These are phyloP conservation scores for Chiua virens DNA, from an alignment of 768 basidiomycete genomes.

Conservation along the genomic window DNA sequence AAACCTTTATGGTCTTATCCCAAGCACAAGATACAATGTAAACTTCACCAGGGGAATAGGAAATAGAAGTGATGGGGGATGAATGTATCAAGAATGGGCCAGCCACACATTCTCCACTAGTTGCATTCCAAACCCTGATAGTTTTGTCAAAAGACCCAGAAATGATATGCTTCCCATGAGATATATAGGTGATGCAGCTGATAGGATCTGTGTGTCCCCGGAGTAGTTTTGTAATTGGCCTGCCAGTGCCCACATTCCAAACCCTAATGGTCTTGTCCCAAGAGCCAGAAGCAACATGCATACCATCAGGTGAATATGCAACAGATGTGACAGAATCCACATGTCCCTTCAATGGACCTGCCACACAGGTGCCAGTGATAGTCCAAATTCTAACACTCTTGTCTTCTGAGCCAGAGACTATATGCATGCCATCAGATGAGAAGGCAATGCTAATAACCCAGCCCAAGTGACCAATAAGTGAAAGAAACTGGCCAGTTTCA, in stretches of 20 bases:
- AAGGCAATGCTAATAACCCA: not conserved
- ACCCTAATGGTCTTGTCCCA: not conserved
- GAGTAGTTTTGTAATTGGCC: not conserved
- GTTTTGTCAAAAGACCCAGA: not conserved
- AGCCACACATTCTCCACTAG: too few species aligned
- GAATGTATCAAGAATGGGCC: too few species aligned
- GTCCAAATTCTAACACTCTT: not conserved
- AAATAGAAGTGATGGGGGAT: too few species aligned
- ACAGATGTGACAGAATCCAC: not conserved
- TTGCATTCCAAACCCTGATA: not conserved
- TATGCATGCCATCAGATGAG: not conserved
- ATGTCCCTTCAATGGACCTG: not conserved
- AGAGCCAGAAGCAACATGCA: not conserved
- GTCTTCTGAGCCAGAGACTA: not conserved
- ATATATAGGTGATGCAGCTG: not conserved
- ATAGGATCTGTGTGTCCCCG: not conserved
- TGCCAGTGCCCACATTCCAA: not conserved
- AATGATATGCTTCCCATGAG: not conserved
- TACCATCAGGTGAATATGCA: not conserved
- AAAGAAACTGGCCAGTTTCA: not conserved
- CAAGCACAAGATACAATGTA: too few species aligned
- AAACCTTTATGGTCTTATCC: too few species aligned
- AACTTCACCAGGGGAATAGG: too few species aligned
- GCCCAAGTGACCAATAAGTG: not conserved
- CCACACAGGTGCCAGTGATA: not conserved